Base-by-base conservation (phyloP, 208 protist genomes). In the Tritrichomonas foetus region DNA sequence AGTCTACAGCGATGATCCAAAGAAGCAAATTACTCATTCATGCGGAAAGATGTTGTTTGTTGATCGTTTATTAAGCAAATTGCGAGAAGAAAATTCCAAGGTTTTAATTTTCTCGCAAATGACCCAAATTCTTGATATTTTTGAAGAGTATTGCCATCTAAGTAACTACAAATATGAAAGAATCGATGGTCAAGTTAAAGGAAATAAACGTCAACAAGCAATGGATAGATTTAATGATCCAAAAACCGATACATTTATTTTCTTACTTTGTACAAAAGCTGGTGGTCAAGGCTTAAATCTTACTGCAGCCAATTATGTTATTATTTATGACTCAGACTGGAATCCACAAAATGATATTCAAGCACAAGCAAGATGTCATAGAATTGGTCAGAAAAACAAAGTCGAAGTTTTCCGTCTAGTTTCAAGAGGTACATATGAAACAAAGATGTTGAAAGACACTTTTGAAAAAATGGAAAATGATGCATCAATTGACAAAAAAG, bases 101-200 rank as follows among this genome's bases (percentile, higher is more conserved):
- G 98, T 99, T 3, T 96, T 99, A 41, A 98, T 99, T 72, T 99
- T 99, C 95, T 98, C 97, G 5, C 98, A 99, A 95, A 98, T 99
- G 95, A 94, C 94, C 39, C 61, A 94, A 69, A 74, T 96, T 66
- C 92, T 96, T 5, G 95, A 96, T 93, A 94, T 96, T 44, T 93
- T 96, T 41, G 95, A 96, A 61, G 94, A 95, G 47, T 96, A 94
- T 41, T 61, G 33, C 3, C 3, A 30, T n/a, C 30, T 44, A 22
- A 0, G 66, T 64, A n/a, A 89, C 22, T 94, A 94, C 66, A 49
- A 61, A 66, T 95, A 94, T 50, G 66, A 93, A 92, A 66, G 94
- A 66, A 93, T 95, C 22, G 93, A 94, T 84, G 93, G 94, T n/a
- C 25, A 39, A 39, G 82, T 93, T 11, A 92, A 93, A 39, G 94